A percentile compares a stretch with the other conserved stretches of the same genome.
Conservation (phyloP, 2,329 filamentous ascomycete species). For the Aspergillus sp. region DNA sequence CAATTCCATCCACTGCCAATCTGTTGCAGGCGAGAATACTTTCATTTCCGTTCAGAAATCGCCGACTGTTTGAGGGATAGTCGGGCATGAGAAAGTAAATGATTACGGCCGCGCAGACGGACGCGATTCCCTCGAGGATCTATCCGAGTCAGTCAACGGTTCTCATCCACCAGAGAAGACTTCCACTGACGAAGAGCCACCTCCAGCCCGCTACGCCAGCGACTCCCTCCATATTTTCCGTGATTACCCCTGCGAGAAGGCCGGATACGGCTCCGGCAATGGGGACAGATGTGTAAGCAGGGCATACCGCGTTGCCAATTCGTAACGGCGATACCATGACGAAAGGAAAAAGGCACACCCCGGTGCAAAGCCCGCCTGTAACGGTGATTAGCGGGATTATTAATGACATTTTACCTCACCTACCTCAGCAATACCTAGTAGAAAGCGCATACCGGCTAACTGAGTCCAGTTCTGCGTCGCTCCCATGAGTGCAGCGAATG, state of each 20-base stretch:
- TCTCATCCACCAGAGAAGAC: not conserved
- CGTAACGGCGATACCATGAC: slow-evolving; percentile 4
- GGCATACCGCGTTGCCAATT: slow-evolving; percentile 3
- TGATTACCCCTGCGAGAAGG: slow-evolving; percentile 2
- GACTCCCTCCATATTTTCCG: slow-evolving; percentile 2
- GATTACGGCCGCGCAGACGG: slow-evolving; percentile 15
- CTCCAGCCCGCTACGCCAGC: slow-evolving; percentile 1
- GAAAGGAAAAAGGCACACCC: slow-evolving; percentile 2
- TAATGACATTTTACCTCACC: not conserved
- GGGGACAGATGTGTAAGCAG: slow-evolving; percentile 3
- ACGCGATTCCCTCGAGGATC: slow-evolving; percentile 12
- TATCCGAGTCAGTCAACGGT: not conserved
- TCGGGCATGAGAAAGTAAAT: slow-evolving; percentile 23
- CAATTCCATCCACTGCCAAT: slow-evolving; percentile 22
- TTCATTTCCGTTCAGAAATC: slow-evolving; percentile 17
- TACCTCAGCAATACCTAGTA: slow-evolving; percentile 1
- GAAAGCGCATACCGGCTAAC: slow-evolving; percentile 3
- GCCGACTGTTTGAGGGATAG: slow-evolving; percentile 10
- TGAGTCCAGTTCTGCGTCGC: slow-evolving; percentile 4
- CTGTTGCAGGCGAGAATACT: slow-evolving; percentile 20
- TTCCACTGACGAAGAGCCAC: slow-evolving; percentile 1
- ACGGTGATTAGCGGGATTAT: not conserved
- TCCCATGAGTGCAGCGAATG: slow-evolving; percentile 4
- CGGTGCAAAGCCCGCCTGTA: not conserved
- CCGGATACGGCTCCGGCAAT: slow-evolving; percentile 1